These are phyloP conservation scores for Erysimum cheiranthoides DNA, from an alignment of 345 rosid species.

Conservation along the genomic window DNA sequence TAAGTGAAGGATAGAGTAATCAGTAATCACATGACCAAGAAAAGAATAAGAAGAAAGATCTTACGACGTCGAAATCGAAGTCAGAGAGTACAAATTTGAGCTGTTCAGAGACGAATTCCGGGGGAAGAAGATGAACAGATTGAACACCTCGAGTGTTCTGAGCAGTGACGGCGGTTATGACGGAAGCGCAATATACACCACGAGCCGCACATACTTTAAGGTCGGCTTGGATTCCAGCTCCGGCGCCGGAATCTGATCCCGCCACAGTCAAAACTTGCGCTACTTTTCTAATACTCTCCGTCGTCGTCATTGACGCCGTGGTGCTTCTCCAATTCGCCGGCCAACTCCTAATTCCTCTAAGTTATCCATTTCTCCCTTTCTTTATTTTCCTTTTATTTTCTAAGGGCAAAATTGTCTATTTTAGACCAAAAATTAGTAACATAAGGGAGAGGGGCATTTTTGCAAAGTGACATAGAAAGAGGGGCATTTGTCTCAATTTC, in stretches of 20 bases:
- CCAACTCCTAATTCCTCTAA: conserved; percentile 37
- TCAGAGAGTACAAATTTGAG: conserved; percentile 90
- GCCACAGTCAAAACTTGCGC: conserved; percentile 80
- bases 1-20: conserved; percentile 4
- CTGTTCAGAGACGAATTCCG: conserved; percentile 74
- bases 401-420: too few relatives aligned
- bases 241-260: conserved; percentile 94
- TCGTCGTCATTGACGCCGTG: conserved; percentile 35
- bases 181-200: conserved; percentile 90
- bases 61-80: conserved; percentile 92
- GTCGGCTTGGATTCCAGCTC: conserved; percentile 98
- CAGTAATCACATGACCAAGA: not conserved
- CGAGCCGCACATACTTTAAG: conserved; percentile 91
- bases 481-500: too few relatives aligned
- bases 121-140: conserved; percentile 54
- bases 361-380: conserved; percentile 31
- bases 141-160: conserved; percentile 94
- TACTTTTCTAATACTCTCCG: conserved; percentile 23
- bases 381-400: too few relatives aligned
- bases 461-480: too few relatives aligned
- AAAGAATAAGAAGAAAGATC: conserved; percentile 15
- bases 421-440: too few relatives aligned
- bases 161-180: conserved; percentile 86
- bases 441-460: too few relatives aligned
- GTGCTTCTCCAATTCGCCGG: conserved; percentile 44